Percentiles rank a stretch among this genome's conserved stretches.
phyloP scores from a whole-genome alignment of 192 early-diverging fungal genomes.

The Allomyces javanicus region DNA sequence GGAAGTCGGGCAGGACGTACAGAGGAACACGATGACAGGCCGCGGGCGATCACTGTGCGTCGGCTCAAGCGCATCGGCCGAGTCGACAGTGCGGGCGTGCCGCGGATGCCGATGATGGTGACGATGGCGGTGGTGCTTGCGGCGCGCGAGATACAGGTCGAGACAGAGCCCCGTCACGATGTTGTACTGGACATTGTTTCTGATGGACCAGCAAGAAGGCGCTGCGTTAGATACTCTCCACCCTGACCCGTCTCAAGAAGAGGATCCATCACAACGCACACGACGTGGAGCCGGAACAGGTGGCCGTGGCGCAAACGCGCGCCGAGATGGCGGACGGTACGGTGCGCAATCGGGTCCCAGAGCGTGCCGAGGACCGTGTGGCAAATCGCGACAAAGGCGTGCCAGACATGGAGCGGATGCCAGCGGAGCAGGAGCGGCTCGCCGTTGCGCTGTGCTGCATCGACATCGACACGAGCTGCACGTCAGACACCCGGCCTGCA shows the following conservation, averaged over 20 bases:
- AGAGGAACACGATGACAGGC: neutral
- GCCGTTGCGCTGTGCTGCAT: neutral
- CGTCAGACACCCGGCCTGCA: neutral
- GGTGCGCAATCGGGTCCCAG: neutral
- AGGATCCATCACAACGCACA: neutral
- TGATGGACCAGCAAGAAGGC: neutral
- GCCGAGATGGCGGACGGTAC: neutral
- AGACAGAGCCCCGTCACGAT: neutral
- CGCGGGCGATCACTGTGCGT: too few relatives aligned
- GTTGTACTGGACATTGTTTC: neutral
- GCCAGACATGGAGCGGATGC: neutral
- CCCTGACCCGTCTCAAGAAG: neutral
- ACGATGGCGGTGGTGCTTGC: neutral
- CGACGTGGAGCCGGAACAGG: neutral
- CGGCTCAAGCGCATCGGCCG: too few relatives aligned
- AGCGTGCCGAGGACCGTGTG: neutral
- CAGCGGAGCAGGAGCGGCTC: neutral
- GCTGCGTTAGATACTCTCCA: neutral
- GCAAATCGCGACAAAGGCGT: neutral
- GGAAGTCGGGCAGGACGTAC: neutral
- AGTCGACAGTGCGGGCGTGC: neutral
- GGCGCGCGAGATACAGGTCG: neutral
- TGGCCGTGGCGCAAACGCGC: neutral
- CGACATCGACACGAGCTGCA: neutral
- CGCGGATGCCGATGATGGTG: neutral